Evolutionary conservation across 352 stramenopile species (phyloP), one percentile per base, ranked within the genome.

Genomic region (Discostella stelligera): DNA sequence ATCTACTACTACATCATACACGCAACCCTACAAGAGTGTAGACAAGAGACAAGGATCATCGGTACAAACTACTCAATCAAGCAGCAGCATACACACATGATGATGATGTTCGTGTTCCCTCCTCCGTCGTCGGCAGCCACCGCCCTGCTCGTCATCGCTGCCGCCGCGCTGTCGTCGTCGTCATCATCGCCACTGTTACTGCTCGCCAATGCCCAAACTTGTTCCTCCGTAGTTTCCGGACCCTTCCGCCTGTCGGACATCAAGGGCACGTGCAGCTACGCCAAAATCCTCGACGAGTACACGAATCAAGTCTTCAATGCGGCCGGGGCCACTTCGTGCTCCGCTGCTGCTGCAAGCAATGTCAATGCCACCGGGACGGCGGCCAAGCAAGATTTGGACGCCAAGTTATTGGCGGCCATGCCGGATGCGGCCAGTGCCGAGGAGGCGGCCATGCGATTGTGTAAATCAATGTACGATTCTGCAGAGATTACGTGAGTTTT

Each of bases 201-300:
- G 7, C 20, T 3, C 18, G 20, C 16, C 18, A 14, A 14, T 41
- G 66, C 53, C 39, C 41, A 66, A 66, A 48, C 63, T 44, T 44
- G 37, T 8, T 44, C 37, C 1, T 3, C 3, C 32, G 32, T 41
- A 41, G n/a, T 71, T 61, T 46, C 13, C 39, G 50, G 63, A 14
- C 37, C n/a, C 20, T 80, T 69, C 54, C 37, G 13, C 11, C 46
- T 84, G 13, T 16, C 13, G 8, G 66, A 69, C 5, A 30, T 81
- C 27, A 52, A 37, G 5, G 77, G 77, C 6, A 46, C 18, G 0
- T 84, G 77, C 66, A 69, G 48, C 60, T 79, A 75, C 37, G 56
- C 18, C 4, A 77, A 41, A 21, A 54, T 84, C 21, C 50, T 84
- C 18, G 63, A 66, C 2, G 71, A 50, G 1, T 84, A 78, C 71